phyloP scores from a whole-genome alignment of 2,329 filamentous ascomycete species.

The Cryphonectria nitschkei region DNA sequence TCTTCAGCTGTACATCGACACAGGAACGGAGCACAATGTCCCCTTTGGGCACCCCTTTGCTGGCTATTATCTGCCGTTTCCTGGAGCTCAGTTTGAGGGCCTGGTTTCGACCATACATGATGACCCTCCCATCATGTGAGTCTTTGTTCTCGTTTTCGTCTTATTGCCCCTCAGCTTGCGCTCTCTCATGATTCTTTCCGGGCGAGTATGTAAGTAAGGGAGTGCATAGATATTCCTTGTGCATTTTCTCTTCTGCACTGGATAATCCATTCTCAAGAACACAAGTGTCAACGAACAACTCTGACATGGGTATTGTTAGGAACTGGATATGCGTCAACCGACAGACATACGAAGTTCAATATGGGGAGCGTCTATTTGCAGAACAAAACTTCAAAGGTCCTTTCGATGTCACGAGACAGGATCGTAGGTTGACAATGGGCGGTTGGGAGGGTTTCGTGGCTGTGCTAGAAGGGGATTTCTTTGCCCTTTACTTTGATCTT shows the following conservation, averaged over 20 bases:
- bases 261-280: neutral
- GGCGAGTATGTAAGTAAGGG: neutral
- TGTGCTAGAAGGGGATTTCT: conserved; percentile 49
- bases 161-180: too few relatives aligned
- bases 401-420: conserved; percentile 56
- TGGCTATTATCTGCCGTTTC: conserved; percentile 62
- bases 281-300: neutral
- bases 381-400: conserved; percentile 51
- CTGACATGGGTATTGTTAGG: conserved; percentile 13
- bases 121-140: conserved; percentile 48
- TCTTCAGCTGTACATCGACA: conserved; percentile 52
- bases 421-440: conserved; percentile 52
- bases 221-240: neutral
- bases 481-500: conserved; percentile 52
- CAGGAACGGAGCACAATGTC: conserved; percentile 36
- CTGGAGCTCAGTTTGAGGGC: conserved; percentile 51
- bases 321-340: conserved; percentile 56
- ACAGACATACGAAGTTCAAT: conserved; percentile 50
- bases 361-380: conserved; percentile 47
- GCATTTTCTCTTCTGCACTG: too few relatives aligned
- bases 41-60: conserved; percentile 54
- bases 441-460: conserved; percentile 56
- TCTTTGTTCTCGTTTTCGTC: neutral
- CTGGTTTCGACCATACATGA: conserved; percentile 53
- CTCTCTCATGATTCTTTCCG: neutral